A percentile compares a stretch with the other conserved stretches of the same genome.
Evolutionary conservation across 768 basidiomycete species (phyloP).

Genomic region (Leccinellum rugosiceps): DNA sequence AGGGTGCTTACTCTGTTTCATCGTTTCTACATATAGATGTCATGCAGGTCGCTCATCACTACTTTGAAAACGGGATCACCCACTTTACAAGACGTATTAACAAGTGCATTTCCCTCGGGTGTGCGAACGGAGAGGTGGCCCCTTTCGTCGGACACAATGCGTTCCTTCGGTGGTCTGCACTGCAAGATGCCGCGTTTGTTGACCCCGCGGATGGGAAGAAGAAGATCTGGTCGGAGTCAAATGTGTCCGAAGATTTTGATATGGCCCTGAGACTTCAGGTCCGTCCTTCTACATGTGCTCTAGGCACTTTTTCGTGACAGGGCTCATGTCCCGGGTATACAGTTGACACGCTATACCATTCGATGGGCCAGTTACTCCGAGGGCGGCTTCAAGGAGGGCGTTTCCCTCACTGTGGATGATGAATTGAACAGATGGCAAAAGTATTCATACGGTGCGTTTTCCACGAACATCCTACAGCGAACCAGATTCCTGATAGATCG

Average conservation of each 20-base stretch:
- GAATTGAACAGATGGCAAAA: slow-evolving; percentile 96
- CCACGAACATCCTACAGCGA: slow-evolving; percentile 13
- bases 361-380: slow-evolving; percentile 83
- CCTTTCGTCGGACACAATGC: slow-evolving; percentile 89
- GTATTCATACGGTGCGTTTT: slow-evolving; percentile 59
- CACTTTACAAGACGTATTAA: slow-evolving; percentile 89
- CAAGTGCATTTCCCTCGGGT: slow-evolving; percentile 73
- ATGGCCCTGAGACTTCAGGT: slow-evolving; percentile 57
- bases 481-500: slow-evolving; percentile 33
- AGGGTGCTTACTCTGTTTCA: neutral
- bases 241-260: slow-evolving; percentile 71
- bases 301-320: neutral
- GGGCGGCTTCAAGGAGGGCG: slow-evolving; percentile 90
- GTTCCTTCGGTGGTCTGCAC: slow-evolving; percentile 84
- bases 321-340: neutral
- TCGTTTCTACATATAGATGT: slow-evolving; percentile 48
- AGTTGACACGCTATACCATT: slow-evolving; percentile 25
- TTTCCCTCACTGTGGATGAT: slow-evolving; percentile 88
- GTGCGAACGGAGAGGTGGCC: slow-evolving; percentile 71
- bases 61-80: slow-evolving; percentile 89
- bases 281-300: neutral
- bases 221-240: slow-evolving; percentile 70
- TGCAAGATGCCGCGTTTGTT: slow-evolving; percentile 80
- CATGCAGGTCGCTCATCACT: slow-evolving; percentile 87
- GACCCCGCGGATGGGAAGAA: slow-evolving; percentile 53